phyloP scores from a whole-genome alignment of 2,329 filamentous ascomycete species.

The Xylaria arbuscula region DNA sequence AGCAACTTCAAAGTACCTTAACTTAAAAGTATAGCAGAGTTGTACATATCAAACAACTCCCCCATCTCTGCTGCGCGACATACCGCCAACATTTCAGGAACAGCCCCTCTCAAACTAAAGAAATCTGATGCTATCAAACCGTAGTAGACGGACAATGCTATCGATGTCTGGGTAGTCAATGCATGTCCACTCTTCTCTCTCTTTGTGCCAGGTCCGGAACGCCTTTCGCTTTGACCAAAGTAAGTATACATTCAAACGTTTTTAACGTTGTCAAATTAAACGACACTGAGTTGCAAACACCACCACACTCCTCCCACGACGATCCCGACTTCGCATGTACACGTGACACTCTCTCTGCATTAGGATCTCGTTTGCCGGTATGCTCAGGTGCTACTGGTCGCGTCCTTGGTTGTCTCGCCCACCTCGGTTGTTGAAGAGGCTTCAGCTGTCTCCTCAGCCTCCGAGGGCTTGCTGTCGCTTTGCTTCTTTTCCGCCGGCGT shows the following conservation, averaged over 20 bases:
- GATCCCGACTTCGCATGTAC: not conserved
- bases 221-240: constrained; percentile 37
- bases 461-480: constrained; percentile 49
- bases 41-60: not conserved
- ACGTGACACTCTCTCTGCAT: too few species aligned
- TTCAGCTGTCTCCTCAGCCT: constrained; percentile 37
- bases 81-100: not conserved
- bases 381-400: constrained; percentile 30
- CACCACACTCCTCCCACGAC: constrained; percentile 26
- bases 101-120: not conserved
- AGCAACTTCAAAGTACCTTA: too few species aligned
- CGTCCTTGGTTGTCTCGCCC: constrained; percentile 34
- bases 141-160: constrained; percentile 9
- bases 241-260: constrained; percentile 35
- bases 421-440: constrained; percentile 27
- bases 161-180: constrained; percentile 19
- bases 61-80: not conserved
- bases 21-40: not conserved
- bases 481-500: constrained; percentile 52
- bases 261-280: constrained; percentile 23
- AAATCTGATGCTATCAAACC: constrained; percentile 13
- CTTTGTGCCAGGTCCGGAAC: constrained; percentile 38
- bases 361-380: not conserved
- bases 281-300: constrained; percentile 28
- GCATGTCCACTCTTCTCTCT: constrained; percentile 22